phyloP scores from a whole-genome alignment of 2,329 filamentous ascomycete genomes.

The Verticillium zaregamsianum region DNA sequence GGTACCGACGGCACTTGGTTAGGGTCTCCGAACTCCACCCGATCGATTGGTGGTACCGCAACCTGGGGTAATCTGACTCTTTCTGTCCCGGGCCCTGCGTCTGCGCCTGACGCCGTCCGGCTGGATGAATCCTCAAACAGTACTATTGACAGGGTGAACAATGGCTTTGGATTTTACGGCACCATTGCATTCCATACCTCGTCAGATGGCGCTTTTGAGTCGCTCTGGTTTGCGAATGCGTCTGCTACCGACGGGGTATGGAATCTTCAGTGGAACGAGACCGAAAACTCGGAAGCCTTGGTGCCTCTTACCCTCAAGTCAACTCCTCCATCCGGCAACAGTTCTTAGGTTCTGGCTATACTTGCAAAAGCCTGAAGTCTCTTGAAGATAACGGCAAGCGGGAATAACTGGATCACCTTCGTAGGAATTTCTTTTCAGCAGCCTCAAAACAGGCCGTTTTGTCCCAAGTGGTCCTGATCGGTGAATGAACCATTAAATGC shows the following conservation, averaged over 20 bases:
- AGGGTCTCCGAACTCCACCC: conserved; percentile 14
- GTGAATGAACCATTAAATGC: too few species aligned
- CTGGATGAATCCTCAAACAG: conserved; percentile 11
- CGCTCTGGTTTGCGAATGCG: conserved; percentile 18
- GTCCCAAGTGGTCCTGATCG: too few species aligned
- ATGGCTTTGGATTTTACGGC: conserved; percentile 22
- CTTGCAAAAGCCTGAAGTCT: too few species aligned
- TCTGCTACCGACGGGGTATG: conserved; percentile 12
- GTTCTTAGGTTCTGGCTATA: not conserved
- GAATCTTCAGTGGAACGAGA: conserved; percentile 19
- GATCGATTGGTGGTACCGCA: conserved; percentile 6
- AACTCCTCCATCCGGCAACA: conserved; percentile 10
- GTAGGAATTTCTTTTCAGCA: too few species aligned
- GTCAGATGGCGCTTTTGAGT: conserved; percentile 11
- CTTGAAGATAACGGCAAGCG: too few species aligned
- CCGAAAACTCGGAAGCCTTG: conserved; percentile 6
- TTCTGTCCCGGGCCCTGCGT: conserved; percentile 15
- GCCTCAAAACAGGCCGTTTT: too few species aligned
- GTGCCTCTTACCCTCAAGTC: conserved; percentile 16
- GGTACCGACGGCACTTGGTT: conserved; percentile 11
- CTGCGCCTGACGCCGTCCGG: conserved; percentile 14
- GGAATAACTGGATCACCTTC: too few species aligned
- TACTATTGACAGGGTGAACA: conserved; percentile 6
- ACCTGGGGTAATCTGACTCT: conserved; percentile 20
- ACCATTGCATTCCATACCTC: conserved; percentile 10